These are phyloP conservation scores for Diatrype stigma DNA, from an alignment of 2,329 filamentous ascomycete genomes.

Conservation along the genomic window DNA sequence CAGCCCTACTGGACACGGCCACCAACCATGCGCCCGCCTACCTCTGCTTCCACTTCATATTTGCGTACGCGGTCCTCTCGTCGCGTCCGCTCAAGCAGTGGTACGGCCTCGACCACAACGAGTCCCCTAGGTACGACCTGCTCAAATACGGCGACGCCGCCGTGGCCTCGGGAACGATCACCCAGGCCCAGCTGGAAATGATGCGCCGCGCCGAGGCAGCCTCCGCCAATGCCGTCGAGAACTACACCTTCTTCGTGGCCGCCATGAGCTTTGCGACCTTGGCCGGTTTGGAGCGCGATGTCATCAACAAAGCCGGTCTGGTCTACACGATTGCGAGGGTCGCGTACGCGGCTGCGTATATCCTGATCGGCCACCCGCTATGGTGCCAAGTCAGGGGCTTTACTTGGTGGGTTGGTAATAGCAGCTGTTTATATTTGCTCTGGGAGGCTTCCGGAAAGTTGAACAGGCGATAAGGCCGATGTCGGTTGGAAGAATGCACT, in stretches of 20 bases:
- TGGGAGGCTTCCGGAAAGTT: constrained; percentile 12
- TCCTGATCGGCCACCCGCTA: constrained; percentile 30
- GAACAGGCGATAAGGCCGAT: constrained; percentile 1
- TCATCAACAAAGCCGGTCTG: constrained; percentile 34
- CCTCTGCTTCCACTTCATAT: constrained; percentile 37
- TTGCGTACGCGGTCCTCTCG: constrained; percentile 39
- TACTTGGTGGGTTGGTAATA: constrained; percentile 40
- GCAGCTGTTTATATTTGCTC: constrained; percentile 31
- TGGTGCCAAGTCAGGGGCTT: constrained; percentile 33
- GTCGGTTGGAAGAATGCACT: too few species aligned
- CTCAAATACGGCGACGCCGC: constrained; percentile 39
- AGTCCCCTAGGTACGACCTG: constrained; percentile 41
- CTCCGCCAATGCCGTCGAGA: constrained; percentile 42
- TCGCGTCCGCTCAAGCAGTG: constrained; percentile 38
- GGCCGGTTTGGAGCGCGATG: constrained; percentile 30
- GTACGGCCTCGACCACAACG: constrained; percentile 43
- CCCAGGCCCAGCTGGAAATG: constrained; percentile 35
- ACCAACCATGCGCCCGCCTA: constrained; percentile 24
- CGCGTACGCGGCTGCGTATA: constrained; percentile 36
- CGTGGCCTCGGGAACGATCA: constrained; percentile 39
- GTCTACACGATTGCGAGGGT: constrained; percentile 37
- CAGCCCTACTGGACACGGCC: not conserved
- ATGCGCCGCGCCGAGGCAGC: constrained; percentile 40
- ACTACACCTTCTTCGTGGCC: constrained; percentile 31
- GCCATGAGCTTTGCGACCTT: constrained; percentile 35